Conservation (phyloP, 2,329 filamentous ascomycete species). For the Xenoacremonium recifei region DNA sequence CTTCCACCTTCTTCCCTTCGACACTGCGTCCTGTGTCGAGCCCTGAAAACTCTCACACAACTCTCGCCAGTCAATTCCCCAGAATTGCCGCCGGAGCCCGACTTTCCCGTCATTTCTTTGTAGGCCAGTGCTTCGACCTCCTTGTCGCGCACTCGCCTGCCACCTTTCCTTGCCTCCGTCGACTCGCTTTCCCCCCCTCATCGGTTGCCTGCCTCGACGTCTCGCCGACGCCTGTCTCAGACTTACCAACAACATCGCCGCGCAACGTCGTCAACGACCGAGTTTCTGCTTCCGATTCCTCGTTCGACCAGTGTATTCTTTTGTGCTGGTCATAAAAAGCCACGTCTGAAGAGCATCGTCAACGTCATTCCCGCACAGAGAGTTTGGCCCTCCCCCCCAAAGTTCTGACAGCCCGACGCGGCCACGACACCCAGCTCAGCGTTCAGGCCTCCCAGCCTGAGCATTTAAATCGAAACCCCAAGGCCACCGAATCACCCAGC, state of each 20-base stretch:
- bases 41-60: constrained; percentile 28
- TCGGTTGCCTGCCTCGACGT: constrained; percentile 9
- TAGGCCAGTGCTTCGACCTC: constrained; percentile 17
- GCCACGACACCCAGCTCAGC: background rate
- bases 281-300: too few species aligned
- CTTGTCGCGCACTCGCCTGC: constrained; percentile 10
- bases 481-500: constrained; percentile 9
- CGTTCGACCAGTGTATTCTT: too few species aligned
- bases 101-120: constrained; percentile 10
- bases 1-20: constrained; percentile 29
- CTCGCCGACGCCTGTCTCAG: background rate
- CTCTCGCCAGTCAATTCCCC: constrained; percentile 27
- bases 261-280: too few species aligned
- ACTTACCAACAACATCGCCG: too few species aligned
- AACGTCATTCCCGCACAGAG: constrained; percentile 3
- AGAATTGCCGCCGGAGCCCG: constrained; percentile 25
- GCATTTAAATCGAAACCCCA: background rate
- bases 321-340: too few species aligned
- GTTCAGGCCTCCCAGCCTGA: constrained; percentile 17
- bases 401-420: too few species aligned
- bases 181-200: constrained; percentile 5
- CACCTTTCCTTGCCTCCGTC: background rate
- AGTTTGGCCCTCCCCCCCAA: constrained; percentile 1
- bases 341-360: too few species aligned
- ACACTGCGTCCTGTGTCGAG: constrained; percentile 24